Evolutionary conservation across 148 eudicot species (phyloP).

Genomic region (Rhododendron griersonianum): DNA sequence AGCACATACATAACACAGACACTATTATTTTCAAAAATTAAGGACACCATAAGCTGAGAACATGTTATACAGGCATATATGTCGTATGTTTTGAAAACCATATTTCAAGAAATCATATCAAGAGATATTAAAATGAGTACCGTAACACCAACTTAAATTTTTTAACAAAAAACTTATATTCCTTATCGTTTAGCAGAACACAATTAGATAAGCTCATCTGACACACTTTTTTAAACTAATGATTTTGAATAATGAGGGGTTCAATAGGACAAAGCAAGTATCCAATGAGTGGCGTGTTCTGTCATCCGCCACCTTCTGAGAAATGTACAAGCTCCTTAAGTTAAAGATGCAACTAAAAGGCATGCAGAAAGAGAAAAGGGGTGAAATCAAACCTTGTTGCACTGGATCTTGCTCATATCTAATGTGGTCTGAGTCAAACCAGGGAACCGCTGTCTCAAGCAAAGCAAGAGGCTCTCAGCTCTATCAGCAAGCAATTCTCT

Average conservation of each 20-base stretch:
- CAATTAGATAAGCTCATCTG: background rate
- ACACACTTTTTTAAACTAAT: background rate
- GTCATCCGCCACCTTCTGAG: background rate
- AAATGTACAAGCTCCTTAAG: background rate
- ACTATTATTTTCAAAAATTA: background rate
- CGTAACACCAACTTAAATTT: background rate
- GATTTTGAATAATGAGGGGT: background rate
- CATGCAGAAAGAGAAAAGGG: background rate
- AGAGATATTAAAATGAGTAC: background rate
- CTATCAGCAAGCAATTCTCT: slow-evolving; percentile 53
- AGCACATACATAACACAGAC: background rate
- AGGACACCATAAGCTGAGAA: background rate
- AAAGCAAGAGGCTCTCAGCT: slow-evolving; percentile 57
- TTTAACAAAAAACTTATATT: background rate
- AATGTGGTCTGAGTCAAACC: slow-evolving; percentile 66
- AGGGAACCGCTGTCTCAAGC: slow-evolving; percentile 54
- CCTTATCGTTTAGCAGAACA: background rate
- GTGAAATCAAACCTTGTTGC: slow-evolving; percentile 43
- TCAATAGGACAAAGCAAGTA: background rate
- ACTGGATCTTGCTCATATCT: slow-evolving; percentile 67
- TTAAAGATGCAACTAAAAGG: background rate
- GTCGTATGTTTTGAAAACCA: background rate
- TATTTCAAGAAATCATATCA: background rate
- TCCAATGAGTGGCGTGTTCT: background rate
- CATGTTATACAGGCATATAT: background rate